These are phyloP conservation scores for Naganishia liquefaciens DNA, from an alignment of 1,284 basidiomycete genomes.

Conservation along the genomic window DNA sequence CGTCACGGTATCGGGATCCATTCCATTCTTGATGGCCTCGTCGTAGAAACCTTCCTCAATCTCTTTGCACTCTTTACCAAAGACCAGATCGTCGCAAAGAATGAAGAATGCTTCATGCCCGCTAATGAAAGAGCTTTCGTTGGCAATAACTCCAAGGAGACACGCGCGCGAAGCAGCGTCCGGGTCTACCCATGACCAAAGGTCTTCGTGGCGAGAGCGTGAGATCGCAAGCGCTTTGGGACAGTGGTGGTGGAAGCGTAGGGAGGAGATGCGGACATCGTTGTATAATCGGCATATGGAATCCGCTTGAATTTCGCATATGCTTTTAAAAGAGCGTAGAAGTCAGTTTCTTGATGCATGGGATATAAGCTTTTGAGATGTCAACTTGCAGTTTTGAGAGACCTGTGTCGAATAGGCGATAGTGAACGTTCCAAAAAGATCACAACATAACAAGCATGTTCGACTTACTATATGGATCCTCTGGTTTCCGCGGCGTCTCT, in stretches of 20 bases:
- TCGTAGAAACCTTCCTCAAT: slow-evolving; percentile 34
- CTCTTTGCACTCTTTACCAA: slow-evolving; percentile 26
- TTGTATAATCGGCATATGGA: slow-evolving; percentile 44
- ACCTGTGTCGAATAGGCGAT: slow-evolving; percentile 32
- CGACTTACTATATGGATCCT: slow-evolving; percentile 39
- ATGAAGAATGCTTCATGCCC: slow-evolving; percentile 54
- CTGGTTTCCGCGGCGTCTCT: slow-evolving; percentile 35
- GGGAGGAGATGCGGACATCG: slow-evolving; percentile 47
- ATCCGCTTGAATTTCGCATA: slow-evolving; percentile 51
- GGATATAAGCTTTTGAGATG: background rate
- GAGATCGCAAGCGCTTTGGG: slow-evolving; percentile 23
- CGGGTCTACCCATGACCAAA: slow-evolving; percentile 48
- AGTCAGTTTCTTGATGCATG: background rate
- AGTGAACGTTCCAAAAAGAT: background rate
- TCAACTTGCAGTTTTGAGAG: slow-evolving; percentile 46
- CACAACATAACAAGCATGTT: background rate
- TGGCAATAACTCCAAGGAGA: slow-evolving; percentile 43
- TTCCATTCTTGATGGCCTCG: slow-evolving; percentile 36
- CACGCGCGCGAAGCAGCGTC: slow-evolving; percentile 45
- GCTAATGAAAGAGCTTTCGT: slow-evolving; percentile 38
- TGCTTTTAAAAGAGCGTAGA: slow-evolving; percentile 30
- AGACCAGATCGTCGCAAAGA: slow-evolving; percentile 35
- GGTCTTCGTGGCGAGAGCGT: slow-evolving; percentile 36
- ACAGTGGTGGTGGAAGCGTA: slow-evolving; percentile 49
- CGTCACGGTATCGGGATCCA: slow-evolving; percentile 33